Evolutionary conservation across 805 yeast genomes (phyloP).

Genomic region (Candida boidinii): DNA sequence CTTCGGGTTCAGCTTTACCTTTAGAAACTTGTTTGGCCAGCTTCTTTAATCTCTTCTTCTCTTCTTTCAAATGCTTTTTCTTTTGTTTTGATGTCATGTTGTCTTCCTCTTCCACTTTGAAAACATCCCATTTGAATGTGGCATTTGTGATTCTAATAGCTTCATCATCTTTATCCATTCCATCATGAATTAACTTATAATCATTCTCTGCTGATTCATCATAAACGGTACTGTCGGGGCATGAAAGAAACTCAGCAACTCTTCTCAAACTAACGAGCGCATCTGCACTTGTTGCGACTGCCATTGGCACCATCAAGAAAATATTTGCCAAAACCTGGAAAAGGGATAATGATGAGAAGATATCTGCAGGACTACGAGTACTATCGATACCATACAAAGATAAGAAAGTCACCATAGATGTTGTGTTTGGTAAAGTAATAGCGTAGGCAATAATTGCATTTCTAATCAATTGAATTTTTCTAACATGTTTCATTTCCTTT

Average conservation of each 20-base stretch:
- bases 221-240: slow-evolving; percentile 28
- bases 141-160: slow-evolving; percentile 50
- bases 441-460: slow-evolving; percentile 51
- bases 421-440: slow-evolving; percentile 50
- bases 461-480: slow-evolving; percentile 55
- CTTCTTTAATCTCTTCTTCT: background rate
- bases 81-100: background rate
- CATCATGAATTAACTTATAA: slow-evolving; percentile 5
- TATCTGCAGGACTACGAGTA: slow-evolving; percentile 42
- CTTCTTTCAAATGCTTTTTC: background rate
- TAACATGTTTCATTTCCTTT: slow-evolving; percentile 52
- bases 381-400: slow-evolving; percentile 28
- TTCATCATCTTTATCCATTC: slow-evolving; percentile 15
- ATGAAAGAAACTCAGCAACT: slow-evolving; percentile 41
- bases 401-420: slow-evolving; percentile 55
- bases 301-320: slow-evolving; percentile 61
- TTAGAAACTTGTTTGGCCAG: background rate
- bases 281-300: slow-evolving; percentile 58
- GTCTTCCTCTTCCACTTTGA: slow-evolving; percentile 9
- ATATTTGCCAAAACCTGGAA: slow-evolving; percentile 55
- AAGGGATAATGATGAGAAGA: slow-evolving; percentile 62
- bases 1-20: background rate
- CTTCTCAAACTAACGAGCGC: slow-evolving; percentile 53
- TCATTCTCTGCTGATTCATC: slow-evolving; percentile 19
- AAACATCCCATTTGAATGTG: slow-evolving; percentile 62